Evolutionary conservation across 345 rosid species (phyloP), one percentile per base, ranked within the genome.

Genomic region (Euphorbia peplus): DNA sequence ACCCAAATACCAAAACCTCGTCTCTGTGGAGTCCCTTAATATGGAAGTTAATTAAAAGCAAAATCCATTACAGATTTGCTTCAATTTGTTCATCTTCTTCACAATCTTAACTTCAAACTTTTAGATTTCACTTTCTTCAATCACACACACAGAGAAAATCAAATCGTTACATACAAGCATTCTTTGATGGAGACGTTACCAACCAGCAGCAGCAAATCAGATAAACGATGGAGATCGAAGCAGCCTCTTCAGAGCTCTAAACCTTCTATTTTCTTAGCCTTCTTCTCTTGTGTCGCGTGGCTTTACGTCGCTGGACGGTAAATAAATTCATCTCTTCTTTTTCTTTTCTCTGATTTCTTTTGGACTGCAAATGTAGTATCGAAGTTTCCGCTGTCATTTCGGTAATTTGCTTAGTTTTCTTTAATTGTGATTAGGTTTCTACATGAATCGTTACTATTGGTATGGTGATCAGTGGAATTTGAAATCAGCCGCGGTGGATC

Each of bases 221-320:
- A 93, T 48, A 75, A 89, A 66, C 84, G 97, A 65, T 68, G 85
- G 68, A 80, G 93, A 82, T 86, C 88, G 70, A 93, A 83, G 87
- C 75, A 83, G 87, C 75, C 83, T 79, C 68, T 69, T 7, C 87
- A 67, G 66, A 75, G 86, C 18, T 85, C 97, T 4, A 90, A 80
- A 54, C 90, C 97, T 0, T 90, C 98, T 4, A 67, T 90, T 35
- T 58, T 86, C 15, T 63, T 90, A 83, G 93, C 90, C 51, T 89
- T 90, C 84, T 85, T 89, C 86, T 93, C 97, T 69, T 93, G 96
- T 75, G 69, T 93, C 73, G 98, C 98, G 79, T 90, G 98, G 92
- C 97, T 93, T 72, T 90, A 93, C 69, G 96, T 90, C 62, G 97
- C 96, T 55, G 98, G 98, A 74, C 81, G 93, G 93, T 90, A 60